Percentiles rank a stretch among this genome's conserved stretches.
phyloP scores from a whole-genome alignment of 2,329 filamentous ascomycete genomes.

The Epichloe elymi region DNA sequence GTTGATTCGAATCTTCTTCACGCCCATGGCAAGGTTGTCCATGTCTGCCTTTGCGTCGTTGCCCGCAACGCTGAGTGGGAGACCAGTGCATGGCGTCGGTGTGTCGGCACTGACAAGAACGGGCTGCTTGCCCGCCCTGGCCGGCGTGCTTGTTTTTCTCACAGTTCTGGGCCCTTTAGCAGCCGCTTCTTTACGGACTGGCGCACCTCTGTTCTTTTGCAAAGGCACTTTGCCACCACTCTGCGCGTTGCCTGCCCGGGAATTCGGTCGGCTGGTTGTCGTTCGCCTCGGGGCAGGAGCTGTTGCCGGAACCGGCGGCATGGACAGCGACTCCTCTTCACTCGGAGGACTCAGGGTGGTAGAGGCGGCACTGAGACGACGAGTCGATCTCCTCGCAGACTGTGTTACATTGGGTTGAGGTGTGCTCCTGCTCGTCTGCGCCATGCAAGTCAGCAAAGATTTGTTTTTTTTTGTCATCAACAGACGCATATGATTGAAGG shows the following conservation, averaged over 20 bases:
- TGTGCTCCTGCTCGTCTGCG: slow-evolving; percentile 23
- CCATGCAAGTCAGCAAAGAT: background rate
- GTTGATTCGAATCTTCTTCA: slow-evolving; percentile 52
- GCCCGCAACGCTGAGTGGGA: slow-evolving; percentile 1
- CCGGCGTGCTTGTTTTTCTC: slow-evolving; percentile 22
- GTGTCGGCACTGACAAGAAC: slow-evolving; percentile 7
- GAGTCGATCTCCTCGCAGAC: slow-evolving; percentile 22
- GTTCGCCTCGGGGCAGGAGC: slow-evolving; percentile 12
- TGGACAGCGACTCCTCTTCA: slow-evolving; percentile 10
- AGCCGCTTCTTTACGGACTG: slow-evolving; percentile 29
- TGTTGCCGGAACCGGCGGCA: background rate
- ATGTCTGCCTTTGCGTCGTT: slow-evolving; percentile 26
- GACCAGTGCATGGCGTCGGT: slow-evolving; percentile 5
- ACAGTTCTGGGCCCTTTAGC: slow-evolving; percentile 19
- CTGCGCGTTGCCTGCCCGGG: slow-evolving; percentile 18
- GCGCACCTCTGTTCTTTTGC: slow-evolving; percentile 45
- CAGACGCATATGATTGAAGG: background rate
- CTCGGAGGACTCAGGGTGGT: slow-evolving; percentile 15
- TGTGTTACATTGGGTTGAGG: slow-evolving; percentile 13
- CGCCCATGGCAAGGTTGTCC: slow-evolving; percentile 41
- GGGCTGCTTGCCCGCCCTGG: slow-evolving; percentile 9
- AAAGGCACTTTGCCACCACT: slow-evolving; percentile 31
- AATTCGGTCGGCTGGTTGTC: slow-evolving; percentile 20
- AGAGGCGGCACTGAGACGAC: slow-evolving; percentile 38
- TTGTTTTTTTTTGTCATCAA: background rate